Base-by-base conservation (phyloP, 257 asterid genomes). In the Galeopsis tetrahit region DNA sequence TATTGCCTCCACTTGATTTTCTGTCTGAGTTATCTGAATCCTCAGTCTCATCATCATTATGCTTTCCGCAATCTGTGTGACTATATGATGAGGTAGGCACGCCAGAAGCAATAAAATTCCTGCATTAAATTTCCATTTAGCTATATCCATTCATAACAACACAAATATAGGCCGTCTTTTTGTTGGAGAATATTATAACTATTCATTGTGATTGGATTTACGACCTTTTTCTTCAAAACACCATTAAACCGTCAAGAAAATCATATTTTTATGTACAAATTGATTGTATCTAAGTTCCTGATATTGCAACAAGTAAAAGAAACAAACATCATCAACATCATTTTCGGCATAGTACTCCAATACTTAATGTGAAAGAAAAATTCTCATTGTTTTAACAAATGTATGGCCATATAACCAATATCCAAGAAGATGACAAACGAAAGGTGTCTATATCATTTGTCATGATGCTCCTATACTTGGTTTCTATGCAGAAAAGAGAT, bases 21-120 rank as follows among this genome's bases (percentile, higher is more conserved):
- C 83, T 80, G 58, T 86, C 87, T 2, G 80, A 72, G 59, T 70
- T 77, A 71, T 80, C 88, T 17, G 87, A 84, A 78, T 82, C 89
- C 66, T 73, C 82, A 60, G 79, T 70, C 75, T 81, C 92, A 76
- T 79, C 83, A 28, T 66, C 83, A 36, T 77, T 80, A 73, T 78
- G 88, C 82, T 79, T 77, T 78, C 79, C 90, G 74, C 56, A 75
- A 56, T 82, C 88, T 70, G 72, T 63, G 62, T 80, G 77, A 53
- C 80, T 83, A 68, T 53, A 61, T 69, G 76, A 67, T 66, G 81
- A 69, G 35, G 70, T 61, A 42, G 83, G 80, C 74, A 71, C 78
- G 71, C 83, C 89, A 79, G 84, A 72, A 43, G 83, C 72, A 81
- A 65, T 69, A 79, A 73, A 68, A 70, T 76, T 83, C 85, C 94